Conservation (phyloP, 345 rosid genomes). For the Eucalyptus albens region DNA sequence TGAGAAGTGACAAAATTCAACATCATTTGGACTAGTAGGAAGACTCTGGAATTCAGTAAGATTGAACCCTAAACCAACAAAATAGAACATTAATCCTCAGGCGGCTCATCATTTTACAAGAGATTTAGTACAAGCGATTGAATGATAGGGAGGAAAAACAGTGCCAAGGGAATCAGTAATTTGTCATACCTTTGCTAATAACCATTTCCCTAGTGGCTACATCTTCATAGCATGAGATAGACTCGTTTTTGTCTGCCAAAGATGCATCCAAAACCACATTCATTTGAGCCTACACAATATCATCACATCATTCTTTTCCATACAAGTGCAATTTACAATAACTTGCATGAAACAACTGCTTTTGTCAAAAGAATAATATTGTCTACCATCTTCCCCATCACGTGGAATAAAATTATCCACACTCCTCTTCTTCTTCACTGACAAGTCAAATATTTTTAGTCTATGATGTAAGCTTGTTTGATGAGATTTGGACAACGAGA, state of each 20-base stretch:
- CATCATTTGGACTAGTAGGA: conserved; percentile 20
- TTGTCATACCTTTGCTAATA: conserved; percentile 30
- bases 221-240: conserved; percentile 40
- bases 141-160: neutral
- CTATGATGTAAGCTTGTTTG: neutral
- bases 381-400: no score
- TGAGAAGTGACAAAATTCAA: conserved; percentile 67
- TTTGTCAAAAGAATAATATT: neutral
- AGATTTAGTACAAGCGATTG: neutral
- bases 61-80: conserved; percentile 18
- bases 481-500: neutral
- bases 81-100: neutral
- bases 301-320: neutral
- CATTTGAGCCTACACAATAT: conserved; percentile 33
- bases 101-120: neutral
- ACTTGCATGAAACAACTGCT: neutral
- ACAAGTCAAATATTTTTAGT: neutral
- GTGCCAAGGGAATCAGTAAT: neutral
- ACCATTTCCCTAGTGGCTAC: conserved; percentile 28
- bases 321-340: neutral
- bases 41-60: conserved; percentile 31
- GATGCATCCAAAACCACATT: conserved; percentile 39
- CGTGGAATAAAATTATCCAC: no score
- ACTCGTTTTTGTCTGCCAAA: conserved; percentile 47
- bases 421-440: neutral